These are phyloP conservation scores for Gossypium schwendimanii DNA, from an alignment of 441 rosid genomes.

Conservation along the genomic window DNA sequence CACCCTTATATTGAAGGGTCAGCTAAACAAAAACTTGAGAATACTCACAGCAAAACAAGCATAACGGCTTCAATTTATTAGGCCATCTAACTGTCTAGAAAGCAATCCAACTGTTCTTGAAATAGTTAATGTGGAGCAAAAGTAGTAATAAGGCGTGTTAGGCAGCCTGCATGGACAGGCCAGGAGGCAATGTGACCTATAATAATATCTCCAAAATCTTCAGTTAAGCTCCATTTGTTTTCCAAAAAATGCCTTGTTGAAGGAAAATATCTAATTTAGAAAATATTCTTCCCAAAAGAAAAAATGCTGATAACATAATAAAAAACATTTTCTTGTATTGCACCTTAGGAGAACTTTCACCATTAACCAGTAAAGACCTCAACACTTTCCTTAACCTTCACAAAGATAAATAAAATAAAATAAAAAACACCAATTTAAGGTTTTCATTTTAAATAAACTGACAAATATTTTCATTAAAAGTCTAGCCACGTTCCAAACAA, in stretches of 20 bases:
- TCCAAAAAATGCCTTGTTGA: not conserved
- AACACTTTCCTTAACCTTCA: not conserved
- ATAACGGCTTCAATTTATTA: conserved; percentile 1
- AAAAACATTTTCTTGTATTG: not conserved
- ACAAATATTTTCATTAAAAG: not conserved
- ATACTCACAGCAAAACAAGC: not conserved
- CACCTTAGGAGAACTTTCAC: not conserved
- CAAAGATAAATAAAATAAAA: not conserved
- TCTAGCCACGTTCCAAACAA: not conserved
- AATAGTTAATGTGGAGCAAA: not conserved
- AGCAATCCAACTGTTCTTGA: conserved; percentile 1
- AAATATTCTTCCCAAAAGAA: not conserved
- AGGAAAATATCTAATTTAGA: not conserved
- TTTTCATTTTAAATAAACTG: not conserved
- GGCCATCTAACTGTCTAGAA: not conserved
- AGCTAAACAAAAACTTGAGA: not conserved
- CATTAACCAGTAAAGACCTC: not conserved
- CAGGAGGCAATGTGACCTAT: not conserved
- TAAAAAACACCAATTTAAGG: not conserved
- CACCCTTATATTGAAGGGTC: not conserved
- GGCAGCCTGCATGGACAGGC: conserved; percentile 4
- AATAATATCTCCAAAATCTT: not conserved
- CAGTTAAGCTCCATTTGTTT: not conserved
- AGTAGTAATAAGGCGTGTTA: not conserved
- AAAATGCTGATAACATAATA: not conserved